Evolutionary conservation across 2,329 filamentous ascomycete genomes (phyloP).

Genomic region (Fusarium avenaceum): DNA sequence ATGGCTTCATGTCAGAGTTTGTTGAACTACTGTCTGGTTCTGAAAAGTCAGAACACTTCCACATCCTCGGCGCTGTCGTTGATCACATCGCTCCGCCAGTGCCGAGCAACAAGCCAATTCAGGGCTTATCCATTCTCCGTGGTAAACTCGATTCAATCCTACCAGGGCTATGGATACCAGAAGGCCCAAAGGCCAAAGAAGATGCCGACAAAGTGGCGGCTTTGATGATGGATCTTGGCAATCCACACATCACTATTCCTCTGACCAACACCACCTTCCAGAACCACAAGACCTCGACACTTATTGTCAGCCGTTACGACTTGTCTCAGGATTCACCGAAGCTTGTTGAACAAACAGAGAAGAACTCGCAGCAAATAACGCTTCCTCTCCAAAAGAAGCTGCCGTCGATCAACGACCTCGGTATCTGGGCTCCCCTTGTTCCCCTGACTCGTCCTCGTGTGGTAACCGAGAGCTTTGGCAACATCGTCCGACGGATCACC

Average conservation of each 20-base stretch:
- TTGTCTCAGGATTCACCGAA: constrained; percentile 38
- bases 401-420: constrained; percentile 43
- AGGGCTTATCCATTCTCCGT: constrained; percentile 67
- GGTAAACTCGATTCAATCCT: constrained; percentile 59
- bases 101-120: constrained; percentile 50
- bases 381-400: constrained; percentile 44
- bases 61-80: constrained; percentile 68
- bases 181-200: constrained; percentile 45
- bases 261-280: constrained; percentile 84
- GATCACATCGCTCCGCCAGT: constrained; percentile 63
- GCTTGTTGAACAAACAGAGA: constrained; percentile 52
- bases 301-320: constrained; percentile 59
- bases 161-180: constrained; percentile 60
- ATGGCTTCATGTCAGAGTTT: constrained; percentile 58
- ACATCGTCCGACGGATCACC: constrained; percentile 78
- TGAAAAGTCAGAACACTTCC: constrained; percentile 55
- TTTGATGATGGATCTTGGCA: constrained; percentile 58
- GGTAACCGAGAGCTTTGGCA: constrained; percentile 78
- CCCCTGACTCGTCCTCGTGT: constrained; percentile 73
- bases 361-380: constrained; percentile 56
- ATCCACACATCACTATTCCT: constrained; percentile 67
- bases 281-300: constrained; percentile 73
- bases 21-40: constrained; percentile 62
- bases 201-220: constrained; percentile 56
- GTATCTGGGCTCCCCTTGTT: constrained; percentile 64